Evolutionary conservation across 2,329 filamentous ascomycete genomes (phyloP), one percentile per base, ranked within the genome.

Genomic region (Hymenoscyphus fraxineus): DNA sequence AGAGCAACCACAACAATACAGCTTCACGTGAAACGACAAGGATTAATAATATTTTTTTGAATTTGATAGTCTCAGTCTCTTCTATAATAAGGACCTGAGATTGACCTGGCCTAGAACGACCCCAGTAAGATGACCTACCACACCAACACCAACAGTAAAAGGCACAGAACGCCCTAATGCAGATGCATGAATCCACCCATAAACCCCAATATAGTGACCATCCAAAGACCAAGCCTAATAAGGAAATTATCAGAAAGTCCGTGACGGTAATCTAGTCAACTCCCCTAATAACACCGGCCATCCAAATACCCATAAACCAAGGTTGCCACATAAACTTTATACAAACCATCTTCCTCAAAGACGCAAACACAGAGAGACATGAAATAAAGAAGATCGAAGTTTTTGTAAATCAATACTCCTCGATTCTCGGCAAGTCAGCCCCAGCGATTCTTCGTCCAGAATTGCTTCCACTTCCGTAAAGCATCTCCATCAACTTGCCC

Each of bases 401-500:
- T 35, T 54, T 54, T 9, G 6, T n/a, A 57, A 9, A 57, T 57
- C 31, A 38, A 38, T 58, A 58, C 15, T 38, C 56, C 32, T 58
- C 32, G 6, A 58, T 38, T 22, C 56, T 32, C n/a, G 32, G n/a
- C 16, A 38, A 13, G 12, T 70, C 68, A 55, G 67, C 63, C 3
- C 61, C 63, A 1, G 58, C 61, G 15, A 69, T 41, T 59, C 66
- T 67, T 47, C 66, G 60, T 10, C 65, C 60, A 40, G 61, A 61
- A 32, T 68, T 65, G 51, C 70, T 72, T 7, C 75, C 74, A 41
- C 68, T 67, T 71, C 80, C 89, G 75, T 91, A 94, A 2, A 96
- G 78, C 77, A 90, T 86, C 78, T 94, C 88, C 84, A 95, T 87
- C 71, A 95, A 80, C 77, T 91, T 92, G 64, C 86, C 85, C 81